Percentiles rank a stretch among this genome's conserved stretches.
These are phyloP conservation scores for Sporothrix pseudoabietina DNA, from an alignment of 2,329 filamentous ascomycete genomes.

Conservation along the genomic window DNA sequence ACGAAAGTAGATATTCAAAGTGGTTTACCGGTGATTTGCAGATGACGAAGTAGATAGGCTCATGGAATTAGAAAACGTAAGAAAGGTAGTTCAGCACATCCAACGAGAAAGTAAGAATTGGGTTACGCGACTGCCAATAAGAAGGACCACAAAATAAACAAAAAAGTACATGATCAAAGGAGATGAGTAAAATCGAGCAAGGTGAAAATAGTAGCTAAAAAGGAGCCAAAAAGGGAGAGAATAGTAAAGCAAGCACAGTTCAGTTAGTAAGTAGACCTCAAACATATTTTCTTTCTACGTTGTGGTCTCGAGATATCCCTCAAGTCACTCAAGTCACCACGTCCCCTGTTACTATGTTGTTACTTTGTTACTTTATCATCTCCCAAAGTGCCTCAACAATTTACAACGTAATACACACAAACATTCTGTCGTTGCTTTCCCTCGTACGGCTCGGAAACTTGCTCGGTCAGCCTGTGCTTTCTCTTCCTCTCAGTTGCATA, in stretches of 20 bases:
- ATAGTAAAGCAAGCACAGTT: not conserved
- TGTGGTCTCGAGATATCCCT: not conserved
- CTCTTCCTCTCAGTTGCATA: not conserved
- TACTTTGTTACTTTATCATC: no score
- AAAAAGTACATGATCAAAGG: not conserved
- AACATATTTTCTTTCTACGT: not conserved
- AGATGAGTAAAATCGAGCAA: not conserved
- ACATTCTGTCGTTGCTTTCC: not conserved
- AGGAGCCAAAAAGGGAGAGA: not conserved
- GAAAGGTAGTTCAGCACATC: not conserved
- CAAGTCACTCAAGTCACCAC: not conserved
- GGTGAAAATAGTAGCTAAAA: no score
- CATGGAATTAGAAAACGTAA: not conserved
- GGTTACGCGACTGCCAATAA: not conserved
- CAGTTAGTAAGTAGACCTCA: not conserved
- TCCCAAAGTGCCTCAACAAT: not conserved
- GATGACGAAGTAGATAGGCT: not conserved
- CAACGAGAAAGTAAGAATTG: not conserved
- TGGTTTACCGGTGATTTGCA: not conserved
- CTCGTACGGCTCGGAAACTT: not conserved
- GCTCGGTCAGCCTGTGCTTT: not conserved
- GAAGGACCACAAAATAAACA: not conserved
- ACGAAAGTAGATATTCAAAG: conserved; percentile 1
- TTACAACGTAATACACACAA: not conserved
- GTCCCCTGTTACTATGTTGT: no score